Evolutionary conservation across 306 rosid genomes (phyloP).

Genomic region (Malus sieversii): DNA sequence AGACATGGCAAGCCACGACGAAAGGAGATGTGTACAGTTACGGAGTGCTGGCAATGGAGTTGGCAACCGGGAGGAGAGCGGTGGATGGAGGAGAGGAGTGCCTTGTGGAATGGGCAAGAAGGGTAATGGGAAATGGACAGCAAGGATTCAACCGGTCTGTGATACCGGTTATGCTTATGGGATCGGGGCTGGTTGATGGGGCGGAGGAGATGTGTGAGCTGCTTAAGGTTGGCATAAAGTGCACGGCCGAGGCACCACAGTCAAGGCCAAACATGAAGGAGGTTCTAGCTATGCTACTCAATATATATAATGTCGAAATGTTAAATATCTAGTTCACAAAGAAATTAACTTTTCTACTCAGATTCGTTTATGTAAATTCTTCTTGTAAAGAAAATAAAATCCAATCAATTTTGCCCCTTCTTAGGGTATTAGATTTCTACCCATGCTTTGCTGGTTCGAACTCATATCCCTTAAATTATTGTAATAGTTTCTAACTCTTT

Average conservation of each 20-base stretch:
- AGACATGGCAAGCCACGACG: conserved; percentile 90
- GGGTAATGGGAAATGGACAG: conserved; percentile 55
- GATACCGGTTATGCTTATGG: conserved; percentile 50
- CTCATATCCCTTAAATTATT: too few species aligned
- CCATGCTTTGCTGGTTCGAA: too few species aligned
- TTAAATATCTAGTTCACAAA: neutral
- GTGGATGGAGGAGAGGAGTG: conserved; percentile 97
- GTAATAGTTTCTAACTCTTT: too few species aligned
- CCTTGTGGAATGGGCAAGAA: conserved; percentile 72
- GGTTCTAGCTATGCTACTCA: conserved; percentile 63
- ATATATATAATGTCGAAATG: conserved; percentile 2
- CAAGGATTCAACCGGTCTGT: conserved; percentile 26
- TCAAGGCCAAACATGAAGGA: conserved; percentile 90
- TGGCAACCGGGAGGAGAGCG: conserved; percentile 80
- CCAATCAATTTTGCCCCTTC: neutral
- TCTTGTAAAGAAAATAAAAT: neutral
- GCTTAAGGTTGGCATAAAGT: conserved; percentile 64
- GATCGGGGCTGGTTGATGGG: conserved; percentile 60
- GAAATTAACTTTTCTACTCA: neutral
- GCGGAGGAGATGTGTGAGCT: conserved; percentile 72
- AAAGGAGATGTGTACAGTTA: conserved; percentile 92
- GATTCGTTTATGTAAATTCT: neutral
- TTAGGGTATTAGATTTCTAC: too few species aligned
- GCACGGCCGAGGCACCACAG: conserved; percentile 64
- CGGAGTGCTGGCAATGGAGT: conserved; percentile 79